phyloP scores from a whole-genome alignment of 2,329 filamentous ascomycete species.

The Elsinoe ampelina region DNA sequence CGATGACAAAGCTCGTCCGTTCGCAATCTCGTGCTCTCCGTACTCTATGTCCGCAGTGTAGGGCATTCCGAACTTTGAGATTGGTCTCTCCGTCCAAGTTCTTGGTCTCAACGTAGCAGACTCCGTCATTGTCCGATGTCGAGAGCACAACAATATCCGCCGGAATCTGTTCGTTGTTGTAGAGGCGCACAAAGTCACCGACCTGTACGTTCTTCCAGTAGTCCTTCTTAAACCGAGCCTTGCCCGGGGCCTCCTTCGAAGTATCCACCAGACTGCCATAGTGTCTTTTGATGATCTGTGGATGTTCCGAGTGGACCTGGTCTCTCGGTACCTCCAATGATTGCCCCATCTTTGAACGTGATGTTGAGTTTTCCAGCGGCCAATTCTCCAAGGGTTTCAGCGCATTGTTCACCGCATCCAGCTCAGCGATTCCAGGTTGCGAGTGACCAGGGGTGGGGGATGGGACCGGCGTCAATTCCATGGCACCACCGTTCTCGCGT shows the following conservation, averaged over 20 bases:
- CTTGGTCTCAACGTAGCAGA: conserved; percentile 96
- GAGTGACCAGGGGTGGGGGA: conserved; percentile 58
- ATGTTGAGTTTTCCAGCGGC: conserved; percentile 16
- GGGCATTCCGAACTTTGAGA: conserved; percentile 82
- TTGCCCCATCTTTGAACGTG: conserved; percentile 19
- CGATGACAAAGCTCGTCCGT: conserved; percentile 72
- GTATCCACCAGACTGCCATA: conserved; percentile 68
- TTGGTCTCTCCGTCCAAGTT: conserved; percentile 98
- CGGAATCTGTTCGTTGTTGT: conserved; percentile 91
- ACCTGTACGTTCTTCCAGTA: conserved; percentile 93
- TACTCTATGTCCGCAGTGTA: conserved; percentile 73
- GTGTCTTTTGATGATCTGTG: conserved; percentile 39
- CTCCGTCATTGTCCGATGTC: conserved; percentile 86
- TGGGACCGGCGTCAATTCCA: conserved; percentile 92
- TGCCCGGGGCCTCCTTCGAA: conserved; percentile 53
- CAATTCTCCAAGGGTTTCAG: conserved; percentile 17
- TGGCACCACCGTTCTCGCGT: conserved; percentile 49
- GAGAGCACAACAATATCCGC: conserved; percentile 88
- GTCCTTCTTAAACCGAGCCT: conserved; percentile 81
- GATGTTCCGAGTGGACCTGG: conserved; percentile 18
- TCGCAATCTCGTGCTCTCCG: conserved; percentile 91
- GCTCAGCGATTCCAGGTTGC: conserved; percentile 33
- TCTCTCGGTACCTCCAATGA: conserved; percentile 23
- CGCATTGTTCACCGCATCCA: conserved; percentile 15
- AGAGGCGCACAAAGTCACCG: conserved; percentile 91